Conservation (phyloP, 2,329 filamentous ascomycete species). For the Alternaria infectoria region DNA sequence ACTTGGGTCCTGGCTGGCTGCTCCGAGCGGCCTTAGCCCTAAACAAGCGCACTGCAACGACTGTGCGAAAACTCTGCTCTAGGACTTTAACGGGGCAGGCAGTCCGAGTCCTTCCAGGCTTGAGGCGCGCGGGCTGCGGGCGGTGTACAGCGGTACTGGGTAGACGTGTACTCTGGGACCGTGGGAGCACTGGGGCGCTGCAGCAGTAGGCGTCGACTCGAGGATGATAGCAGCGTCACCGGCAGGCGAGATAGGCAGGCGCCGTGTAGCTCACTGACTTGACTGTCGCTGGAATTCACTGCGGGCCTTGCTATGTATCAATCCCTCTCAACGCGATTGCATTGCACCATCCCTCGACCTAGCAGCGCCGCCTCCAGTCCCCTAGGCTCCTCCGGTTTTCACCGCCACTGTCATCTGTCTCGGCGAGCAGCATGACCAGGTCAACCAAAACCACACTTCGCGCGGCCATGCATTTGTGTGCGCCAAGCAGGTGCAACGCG, state of each 20-base stretch:
- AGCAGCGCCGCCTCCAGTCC: background rate
- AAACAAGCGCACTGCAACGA: conserved; percentile 37
- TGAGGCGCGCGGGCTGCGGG: conserved; percentile 33
- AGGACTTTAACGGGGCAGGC: conserved; percentile 41
- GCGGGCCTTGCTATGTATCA: background rate
- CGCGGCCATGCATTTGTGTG: background rate
- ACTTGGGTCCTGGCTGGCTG: conserved; percentile 34
- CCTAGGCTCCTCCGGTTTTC: conserved; percentile 9
- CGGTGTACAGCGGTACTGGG: conserved; percentile 34
- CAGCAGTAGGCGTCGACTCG: background rate
- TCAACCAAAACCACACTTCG: conserved; percentile 6
- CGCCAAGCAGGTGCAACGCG: conserved; percentile 23
- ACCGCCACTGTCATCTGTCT: conserved; percentile 15
- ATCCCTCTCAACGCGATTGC: background rate
- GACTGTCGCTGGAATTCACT: background rate
- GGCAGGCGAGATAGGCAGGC: conserved; percentile 26
- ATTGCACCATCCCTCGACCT: background rate
- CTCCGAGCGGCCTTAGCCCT: conserved; percentile 40
- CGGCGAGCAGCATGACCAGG: conserved; percentile 17
- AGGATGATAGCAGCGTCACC: conserved; percentile 1
- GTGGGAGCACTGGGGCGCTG: conserved; percentile 16
- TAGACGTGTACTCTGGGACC: conserved; percentile 24
- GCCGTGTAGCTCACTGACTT: conserved; percentile 20
- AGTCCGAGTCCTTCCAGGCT: conserved; percentile 32
- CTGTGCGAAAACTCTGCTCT: conserved; percentile 44